These are phyloP conservation scores for Chrysophaeum taylorii DNA, from an alignment of 352 stramenopile species.

Conservation along the genomic window DNA sequence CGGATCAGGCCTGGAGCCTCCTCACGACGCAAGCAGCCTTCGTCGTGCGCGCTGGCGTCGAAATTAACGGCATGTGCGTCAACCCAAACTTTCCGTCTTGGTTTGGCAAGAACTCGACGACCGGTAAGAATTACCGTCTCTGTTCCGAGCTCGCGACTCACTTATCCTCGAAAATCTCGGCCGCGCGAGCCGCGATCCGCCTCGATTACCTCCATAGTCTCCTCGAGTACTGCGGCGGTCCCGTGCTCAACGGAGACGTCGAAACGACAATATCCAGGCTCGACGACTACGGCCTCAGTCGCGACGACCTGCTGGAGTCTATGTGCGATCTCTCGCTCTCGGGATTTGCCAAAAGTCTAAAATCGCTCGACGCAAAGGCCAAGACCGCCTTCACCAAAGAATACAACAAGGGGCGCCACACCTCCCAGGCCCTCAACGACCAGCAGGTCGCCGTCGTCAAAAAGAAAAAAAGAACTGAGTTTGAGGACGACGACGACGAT, in stretches of 20 bases:
- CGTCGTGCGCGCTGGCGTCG: conserved; percentile 68
- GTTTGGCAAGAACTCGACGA: conserved; percentile 93
- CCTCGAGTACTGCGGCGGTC: too few relatives aligned
- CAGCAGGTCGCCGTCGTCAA: conserved; percentile 46
- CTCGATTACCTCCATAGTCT: conserved; percentile 59
- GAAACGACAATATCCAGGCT: conserved; percentile 81
- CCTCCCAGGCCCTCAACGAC: conserved; percentile 81
- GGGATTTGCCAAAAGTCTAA: conserved; percentile 56
- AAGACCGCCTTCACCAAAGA: conserved; percentile 83
- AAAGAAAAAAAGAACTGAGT: conserved; percentile 26
- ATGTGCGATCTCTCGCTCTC: conserved; percentile 76
- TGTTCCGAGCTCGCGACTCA: conserved; percentile 87
- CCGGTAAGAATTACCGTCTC: conserved; percentile 83
- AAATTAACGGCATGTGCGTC: conserved; percentile 61
- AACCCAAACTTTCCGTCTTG: conserved; percentile 61
- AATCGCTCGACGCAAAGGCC: conserved; percentile 66
- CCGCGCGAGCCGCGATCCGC: conserved; percentile 39
- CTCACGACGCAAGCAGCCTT: conserved; percentile 66
- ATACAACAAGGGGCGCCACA: conserved; percentile 83
- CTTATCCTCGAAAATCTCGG: conserved; percentile 57
- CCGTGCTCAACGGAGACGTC: conserved; percentile 48
- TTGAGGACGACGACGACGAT: conserved; percentile 26
- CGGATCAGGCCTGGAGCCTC: conserved; percentile 63
- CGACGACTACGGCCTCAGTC: conserved; percentile 88
- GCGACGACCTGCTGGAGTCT: conserved; percentile 93